These are phyloP conservation scores for Cladosporium sphaerospermum DNA, from an alignment of 2,329 filamentous ascomycete species.

Conservation along the genomic window DNA sequence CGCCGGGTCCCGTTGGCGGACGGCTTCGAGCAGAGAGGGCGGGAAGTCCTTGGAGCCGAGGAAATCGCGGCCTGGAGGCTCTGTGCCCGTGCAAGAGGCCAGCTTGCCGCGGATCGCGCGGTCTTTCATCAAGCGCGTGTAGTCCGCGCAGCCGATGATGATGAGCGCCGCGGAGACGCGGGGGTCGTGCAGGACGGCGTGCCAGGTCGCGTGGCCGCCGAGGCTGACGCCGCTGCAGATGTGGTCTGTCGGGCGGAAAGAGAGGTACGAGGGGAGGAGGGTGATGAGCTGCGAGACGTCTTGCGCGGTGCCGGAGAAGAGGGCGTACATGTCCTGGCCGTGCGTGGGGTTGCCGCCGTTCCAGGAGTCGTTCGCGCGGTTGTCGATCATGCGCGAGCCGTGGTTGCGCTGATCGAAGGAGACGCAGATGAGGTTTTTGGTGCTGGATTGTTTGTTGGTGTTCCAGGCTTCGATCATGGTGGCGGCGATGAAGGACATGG, in stretches of 20 bases:
- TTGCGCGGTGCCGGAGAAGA: slow-evolving; percentile 64
- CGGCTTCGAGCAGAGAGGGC: slow-evolving; percentile 54
- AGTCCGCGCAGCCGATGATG: slow-evolving; percentile 87
- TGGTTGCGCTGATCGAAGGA: slow-evolving; percentile 93
- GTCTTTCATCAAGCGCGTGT: slow-evolving; percentile 69
- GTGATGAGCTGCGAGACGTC: slow-evolving; percentile 73
- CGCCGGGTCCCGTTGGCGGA: slow-evolving; percentile 66
- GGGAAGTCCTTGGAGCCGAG: slow-evolving; percentile 76
- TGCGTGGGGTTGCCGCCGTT: slow-evolving; percentile 70
- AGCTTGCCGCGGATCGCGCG: slow-evolving; percentile 68
- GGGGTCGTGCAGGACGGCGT: slow-evolving; percentile 69
- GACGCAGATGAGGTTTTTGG: slow-evolving; percentile 66
- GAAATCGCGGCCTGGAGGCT: slow-evolving; percentile 56
- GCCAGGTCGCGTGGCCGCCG: slow-evolving; percentile 84
- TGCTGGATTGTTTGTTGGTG: slow-evolving; percentile 22
- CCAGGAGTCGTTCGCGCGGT: slow-evolving; percentile 71
- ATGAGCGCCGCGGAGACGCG: slow-evolving; percentile 72
- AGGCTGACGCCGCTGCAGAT: slow-evolving; percentile 76
- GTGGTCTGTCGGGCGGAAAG: slow-evolving; percentile 51
- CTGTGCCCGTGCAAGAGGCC: slow-evolving; percentile 47
- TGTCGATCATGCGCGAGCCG: slow-evolving; percentile 63
- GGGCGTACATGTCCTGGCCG: slow-evolving; percentile 86
- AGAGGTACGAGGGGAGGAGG: slow-evolving; percentile 66
- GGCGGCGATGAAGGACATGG: slow-evolving; percentile 71
- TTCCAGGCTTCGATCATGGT: slow-evolving; percentile 65